These are phyloP conservation scores for Tetracladium marchalianum DNA, from an alignment of 495 filamentous ascomycete species.

Conservation along the genomic window DNA sequence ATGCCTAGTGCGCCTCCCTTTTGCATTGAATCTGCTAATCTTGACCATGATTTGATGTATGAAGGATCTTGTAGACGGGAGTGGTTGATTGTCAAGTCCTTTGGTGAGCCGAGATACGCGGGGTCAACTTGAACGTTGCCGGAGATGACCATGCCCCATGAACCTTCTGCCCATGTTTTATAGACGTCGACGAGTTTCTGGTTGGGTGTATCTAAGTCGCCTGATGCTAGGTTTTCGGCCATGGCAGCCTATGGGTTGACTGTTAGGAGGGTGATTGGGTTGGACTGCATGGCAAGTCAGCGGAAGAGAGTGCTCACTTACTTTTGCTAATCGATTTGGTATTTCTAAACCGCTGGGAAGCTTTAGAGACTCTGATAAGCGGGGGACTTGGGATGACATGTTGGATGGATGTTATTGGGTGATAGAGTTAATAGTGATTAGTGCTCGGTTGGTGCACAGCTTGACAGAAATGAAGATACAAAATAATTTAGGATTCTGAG, in stretches of 20 bases:
- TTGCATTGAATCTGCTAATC: slow-evolving; percentile 36
- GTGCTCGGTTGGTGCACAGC: too few relatives aligned
- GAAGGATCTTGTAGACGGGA: slow-evolving; percentile 14
- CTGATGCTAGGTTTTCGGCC: slow-evolving; percentile 37
- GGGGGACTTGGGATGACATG: too few relatives aligned
- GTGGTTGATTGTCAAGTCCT: slow-evolving; percentile 2
- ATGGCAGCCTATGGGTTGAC: slow-evolving; percentile 41
- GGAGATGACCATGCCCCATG: slow-evolving; percentile 38
- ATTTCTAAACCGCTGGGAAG: slow-evolving; percentile 37
- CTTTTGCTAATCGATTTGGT: slow-evolving; percentile 44
- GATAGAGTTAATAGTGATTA: too few relatives aligned
- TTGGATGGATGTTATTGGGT: too few relatives aligned
- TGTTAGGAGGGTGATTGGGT: slow-evolving; percentile 2
- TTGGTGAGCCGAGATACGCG: slow-evolving; percentile 31
- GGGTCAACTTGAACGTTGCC: slow-evolving; percentile 51
- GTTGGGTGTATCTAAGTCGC: slow-evolving; percentile 47
- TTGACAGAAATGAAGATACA: too few relatives aligned
- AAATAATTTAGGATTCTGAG: too few relatives aligned
- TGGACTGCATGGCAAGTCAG: neutral
- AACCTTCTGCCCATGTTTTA: slow-evolving; percentile 36
- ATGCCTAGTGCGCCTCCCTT: slow-evolving; percentile 37
- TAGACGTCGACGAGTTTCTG: slow-evolving; percentile 35
- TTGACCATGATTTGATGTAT: slow-evolving; percentile 30
- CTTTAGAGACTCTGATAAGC: too few relatives aligned
- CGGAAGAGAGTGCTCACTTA: slow-evolving; percentile 15